Evolutionary conservation across 495 filamentous ascomycete genomes (phyloP).

Genomic region (Sporormia fimetaria): DNA sequence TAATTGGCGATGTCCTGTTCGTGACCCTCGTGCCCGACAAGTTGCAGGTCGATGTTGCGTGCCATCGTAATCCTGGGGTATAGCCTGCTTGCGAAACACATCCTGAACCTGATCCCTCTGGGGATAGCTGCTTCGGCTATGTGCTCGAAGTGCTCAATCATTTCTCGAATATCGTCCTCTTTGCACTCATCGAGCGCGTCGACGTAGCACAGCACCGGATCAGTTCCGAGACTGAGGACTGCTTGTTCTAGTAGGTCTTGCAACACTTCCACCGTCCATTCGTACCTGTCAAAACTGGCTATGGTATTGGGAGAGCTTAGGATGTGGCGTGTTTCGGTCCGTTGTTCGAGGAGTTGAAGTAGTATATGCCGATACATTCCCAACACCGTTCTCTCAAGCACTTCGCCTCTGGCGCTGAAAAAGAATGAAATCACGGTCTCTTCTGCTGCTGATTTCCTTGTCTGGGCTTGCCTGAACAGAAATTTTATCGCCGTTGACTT

Average conservation of each 20-base stretch:
- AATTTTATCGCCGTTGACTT: no score
- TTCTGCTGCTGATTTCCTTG: no score
- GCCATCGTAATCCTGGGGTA: conserved; percentile 38
- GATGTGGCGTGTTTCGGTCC: no score
- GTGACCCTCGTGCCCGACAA: conserved; percentile 22
- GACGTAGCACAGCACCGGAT: conserved; percentile 7
- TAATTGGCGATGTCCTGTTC: conserved; percentile 14
- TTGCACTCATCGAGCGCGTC: conserved; percentile 20
- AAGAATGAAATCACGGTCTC: no score
- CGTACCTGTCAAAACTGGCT: no score
- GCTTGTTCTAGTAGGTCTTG: conserved; percentile 8
- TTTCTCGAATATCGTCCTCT: conserved; percentile 9
- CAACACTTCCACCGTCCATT: conserved; percentile 9
- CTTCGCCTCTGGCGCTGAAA: no score
- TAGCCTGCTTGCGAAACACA: conserved; percentile 42
- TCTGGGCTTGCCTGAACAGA: no score
- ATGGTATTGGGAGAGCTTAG: no score
- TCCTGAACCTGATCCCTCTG: background rate
- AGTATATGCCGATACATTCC: no score
- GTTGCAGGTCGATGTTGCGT: conserved; percentile 26
- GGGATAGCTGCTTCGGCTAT: conserved; percentile 6
- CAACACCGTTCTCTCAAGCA: no score
- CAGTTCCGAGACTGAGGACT: background rate
- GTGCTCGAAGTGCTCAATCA: conserved; percentile 9
- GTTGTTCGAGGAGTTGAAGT: no score